Conservation (phyloP, 495 filamentous ascomycete species). For the Hypoxylon subgilvum region DNA sequence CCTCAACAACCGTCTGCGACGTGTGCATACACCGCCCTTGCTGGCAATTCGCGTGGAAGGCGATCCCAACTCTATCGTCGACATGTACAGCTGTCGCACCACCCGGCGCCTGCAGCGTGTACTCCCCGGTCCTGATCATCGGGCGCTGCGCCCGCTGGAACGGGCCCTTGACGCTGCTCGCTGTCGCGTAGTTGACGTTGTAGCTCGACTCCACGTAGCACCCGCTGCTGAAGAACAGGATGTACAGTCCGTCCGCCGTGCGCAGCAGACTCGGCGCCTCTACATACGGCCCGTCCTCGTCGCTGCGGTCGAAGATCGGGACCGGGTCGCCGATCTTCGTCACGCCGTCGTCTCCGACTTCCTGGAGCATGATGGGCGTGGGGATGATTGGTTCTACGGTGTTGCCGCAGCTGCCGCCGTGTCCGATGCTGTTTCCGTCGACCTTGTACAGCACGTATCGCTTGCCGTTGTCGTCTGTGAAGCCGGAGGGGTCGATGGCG, state of each 20-base stretch:
- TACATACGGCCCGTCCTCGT: constrained; percentile 63
- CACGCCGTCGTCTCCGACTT: constrained; percentile 58
- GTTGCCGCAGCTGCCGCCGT: constrained; percentile 65
- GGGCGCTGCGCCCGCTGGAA: constrained; percentile 49
- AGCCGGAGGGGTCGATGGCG: constrained; percentile 64
- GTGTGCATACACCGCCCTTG: constrained; percentile 47
- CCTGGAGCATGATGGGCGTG: constrained; percentile 68
- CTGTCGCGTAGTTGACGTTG: constrained; percentile 60
- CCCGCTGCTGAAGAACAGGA: constrained; percentile 66
- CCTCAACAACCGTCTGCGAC: constrained; percentile 11
- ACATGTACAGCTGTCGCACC: constrained; percentile 53
- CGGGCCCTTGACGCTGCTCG: constrained; percentile 50
- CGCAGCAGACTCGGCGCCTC: constrained; percentile 63
- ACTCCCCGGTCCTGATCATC: constrained; percentile 51
- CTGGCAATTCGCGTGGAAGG: constrained; percentile 61
- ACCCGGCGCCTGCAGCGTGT: constrained; percentile 56
- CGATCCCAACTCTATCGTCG: constrained; percentile 51
- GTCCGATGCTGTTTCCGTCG: constrained; percentile 65
- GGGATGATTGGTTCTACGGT: constrained; percentile 51
- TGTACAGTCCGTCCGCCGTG: constrained; percentile 54
- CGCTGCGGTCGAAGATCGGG: constrained; percentile 61
- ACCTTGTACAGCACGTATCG: constrained; percentile 68
- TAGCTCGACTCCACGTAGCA: constrained; percentile 58
- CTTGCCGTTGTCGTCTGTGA: constrained; percentile 57
- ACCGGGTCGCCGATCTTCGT: constrained; percentile 58